A percentile compares a stretch with the other conserved stretches of the same genome.
These are phyloP conservation scores for Delonix regia DNA, from an alignment of 306 rosid genomes.

Conservation along the genomic window DNA sequence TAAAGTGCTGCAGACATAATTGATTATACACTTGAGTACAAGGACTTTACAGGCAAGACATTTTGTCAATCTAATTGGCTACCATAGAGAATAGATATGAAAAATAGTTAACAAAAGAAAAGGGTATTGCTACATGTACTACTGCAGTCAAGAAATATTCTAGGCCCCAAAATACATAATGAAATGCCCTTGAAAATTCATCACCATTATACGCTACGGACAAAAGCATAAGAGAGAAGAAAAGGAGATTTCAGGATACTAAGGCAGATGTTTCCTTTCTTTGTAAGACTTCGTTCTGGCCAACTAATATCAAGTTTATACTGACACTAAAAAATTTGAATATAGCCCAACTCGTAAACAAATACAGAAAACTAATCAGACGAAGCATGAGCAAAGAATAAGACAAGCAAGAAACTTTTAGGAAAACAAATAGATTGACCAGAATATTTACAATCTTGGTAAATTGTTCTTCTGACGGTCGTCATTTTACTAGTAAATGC, in stretches of 20 bases:
- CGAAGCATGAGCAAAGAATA: background rate
- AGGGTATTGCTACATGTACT: background rate
- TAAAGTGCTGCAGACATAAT: constrained; percentile 1
- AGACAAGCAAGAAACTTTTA: background rate
- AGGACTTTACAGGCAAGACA: background rate
- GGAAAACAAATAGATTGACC: background rate
- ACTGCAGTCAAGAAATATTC: background rate
- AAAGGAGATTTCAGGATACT: background rate
- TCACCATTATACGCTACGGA: too few relatives aligned
- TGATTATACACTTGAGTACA: background rate
- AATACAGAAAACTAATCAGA: background rate
- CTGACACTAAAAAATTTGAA: background rate
- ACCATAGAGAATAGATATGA: background rate
- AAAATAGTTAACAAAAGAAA: background rate
- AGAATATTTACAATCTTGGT: background rate
- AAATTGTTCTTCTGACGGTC: background rate
- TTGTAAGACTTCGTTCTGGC: too few relatives aligned
- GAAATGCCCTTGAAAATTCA: too few relatives aligned
- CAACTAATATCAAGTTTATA: background rate
- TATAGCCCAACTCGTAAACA: constrained; percentile 2
- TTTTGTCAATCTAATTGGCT: constrained; percentile 4
- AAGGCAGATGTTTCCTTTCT: too few relatives aligned
- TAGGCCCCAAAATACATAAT: too few relatives aligned
- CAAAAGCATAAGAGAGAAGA: too few relatives aligned
- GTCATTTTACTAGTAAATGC: constrained; percentile 27